These are phyloP conservation scores for Cladosporium sp. DNA, from an alignment of 2,329 filamentous ascomycete species.

Conservation along the genomic window DNA sequence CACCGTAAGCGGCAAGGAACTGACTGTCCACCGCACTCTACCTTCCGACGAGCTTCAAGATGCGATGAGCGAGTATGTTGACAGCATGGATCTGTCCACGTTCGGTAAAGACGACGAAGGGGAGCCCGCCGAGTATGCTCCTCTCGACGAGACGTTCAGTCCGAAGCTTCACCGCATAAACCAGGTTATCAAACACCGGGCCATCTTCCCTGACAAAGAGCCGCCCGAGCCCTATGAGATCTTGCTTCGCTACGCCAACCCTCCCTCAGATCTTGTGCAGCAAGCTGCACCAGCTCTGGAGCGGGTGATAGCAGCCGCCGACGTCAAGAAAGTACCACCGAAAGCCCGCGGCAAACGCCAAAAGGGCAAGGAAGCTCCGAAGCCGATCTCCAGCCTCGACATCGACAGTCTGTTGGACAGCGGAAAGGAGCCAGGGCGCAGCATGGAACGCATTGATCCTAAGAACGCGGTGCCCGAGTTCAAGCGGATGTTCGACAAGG, in stretches of 20 bases:
- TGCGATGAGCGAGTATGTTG: constrained; percentile 87
- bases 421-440: constrained; percentile 36
- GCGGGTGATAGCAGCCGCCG: constrained; percentile 60
- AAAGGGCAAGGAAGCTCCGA: constrained; percentile 55
- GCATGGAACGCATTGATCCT: constrained; percentile 50
- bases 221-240: constrained; percentile 57
- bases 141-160: constrained; percentile 75
- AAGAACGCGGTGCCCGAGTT: constrained; percentile 86
- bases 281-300: constrained; percentile 54
- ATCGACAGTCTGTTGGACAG: constrained; percentile 66
- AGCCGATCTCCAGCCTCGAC: constrained; percentile 85
- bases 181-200: constrained; percentile 75
- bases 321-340: constrained; percentile 64
- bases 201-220: constrained; percentile 62
- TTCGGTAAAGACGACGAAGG: constrained; percentile 69
- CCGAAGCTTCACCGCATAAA: constrained; percentile 84
- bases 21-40: constrained; percentile 77
- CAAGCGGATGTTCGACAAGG: constrained; percentile 64
- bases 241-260: constrained; percentile 66
- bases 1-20: constrained; percentile 73
- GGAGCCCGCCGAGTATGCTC: constrained; percentile 60
- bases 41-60: constrained; percentile 66
- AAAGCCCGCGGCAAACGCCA: constrained; percentile 51
- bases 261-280: constrained; percentile 60
- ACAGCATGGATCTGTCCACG: constrained; percentile 78